These are phyloP conservation scores for Wickerhamiella spandovensis DNA, from an alignment of 805 yeast genomes.

Conservation along the genomic window DNA sequence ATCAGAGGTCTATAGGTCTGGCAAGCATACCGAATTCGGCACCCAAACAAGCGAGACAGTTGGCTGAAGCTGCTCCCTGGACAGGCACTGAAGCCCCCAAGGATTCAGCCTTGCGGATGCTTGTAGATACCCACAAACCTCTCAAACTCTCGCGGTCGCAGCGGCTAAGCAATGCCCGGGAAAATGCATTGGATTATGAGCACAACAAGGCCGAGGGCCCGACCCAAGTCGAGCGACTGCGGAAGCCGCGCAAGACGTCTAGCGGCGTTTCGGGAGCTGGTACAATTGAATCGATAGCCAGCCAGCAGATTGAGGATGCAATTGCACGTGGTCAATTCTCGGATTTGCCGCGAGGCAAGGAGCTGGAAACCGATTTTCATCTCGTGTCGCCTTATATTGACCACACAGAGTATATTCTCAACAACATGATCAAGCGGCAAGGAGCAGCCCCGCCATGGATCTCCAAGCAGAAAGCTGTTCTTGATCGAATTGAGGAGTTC, in stretches of 20 bases:
- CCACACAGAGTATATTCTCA: slow-evolving; percentile 64
- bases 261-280: slow-evolving; percentile 17
- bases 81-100: slow-evolving; percentile 36
- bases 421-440: slow-evolving; percentile 57
- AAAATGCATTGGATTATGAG: slow-evolving; percentile 50
- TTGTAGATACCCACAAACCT: slow-evolving; percentile 39
- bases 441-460: slow-evolving; percentile 86
- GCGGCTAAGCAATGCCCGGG: slow-evolving; percentile 49
- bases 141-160: slow-evolving; percentile 18
- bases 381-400: slow-evolving; percentile 40
- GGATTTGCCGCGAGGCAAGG: slow-evolving; percentile 51
- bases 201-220: slow-evolving; percentile 27
- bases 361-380: slow-evolving; percentile 25
- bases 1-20: slow-evolving; percentile 31
- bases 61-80: slow-evolving; percentile 47
- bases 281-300: slow-evolving; percentile 51
- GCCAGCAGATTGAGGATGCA: slow-evolving; percentile 63
- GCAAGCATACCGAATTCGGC: slow-evolving; percentile 34
- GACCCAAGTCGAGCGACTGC: slow-evolving; percentile 11
- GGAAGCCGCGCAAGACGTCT: slow-evolving; percentile 2
- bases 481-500: slow-evolving; percentile 34
- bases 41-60: slow-evolving; percentile 31
- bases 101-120: slow-evolving; percentile 42
- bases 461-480: slow-evolving; percentile 54
- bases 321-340: slow-evolving; percentile 55